These are phyloP conservation scores for Amniculicola lignicola DNA, from an alignment of 495 filamentous ascomycete species.

Conservation along the genomic window DNA sequence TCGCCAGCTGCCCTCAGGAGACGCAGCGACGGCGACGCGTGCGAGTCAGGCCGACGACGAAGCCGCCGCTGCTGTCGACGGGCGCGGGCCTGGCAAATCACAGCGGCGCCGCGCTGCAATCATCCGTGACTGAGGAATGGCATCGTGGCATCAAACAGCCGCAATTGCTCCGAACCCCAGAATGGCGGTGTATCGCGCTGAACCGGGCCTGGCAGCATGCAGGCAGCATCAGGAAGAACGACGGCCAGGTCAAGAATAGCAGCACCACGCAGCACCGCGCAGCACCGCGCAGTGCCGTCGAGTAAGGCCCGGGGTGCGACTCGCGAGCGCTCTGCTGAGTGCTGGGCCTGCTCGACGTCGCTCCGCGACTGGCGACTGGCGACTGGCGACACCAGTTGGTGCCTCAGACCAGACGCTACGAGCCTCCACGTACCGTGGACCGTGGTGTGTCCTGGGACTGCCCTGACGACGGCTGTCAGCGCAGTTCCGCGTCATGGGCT, in stretches of 20 bases:
- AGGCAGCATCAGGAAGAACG: background rate
- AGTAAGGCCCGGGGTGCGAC: constrained; percentile 10
- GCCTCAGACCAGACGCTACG: constrained; percentile 10
- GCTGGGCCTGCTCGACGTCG: background rate
- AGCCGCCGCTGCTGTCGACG: constrained; percentile 6
- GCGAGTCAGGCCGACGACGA: constrained; percentile 23
- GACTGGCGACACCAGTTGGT: constrained; percentile 19
- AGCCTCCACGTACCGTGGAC: background rate
- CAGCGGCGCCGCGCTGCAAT: background rate
- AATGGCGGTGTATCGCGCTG: constrained; percentile 28
- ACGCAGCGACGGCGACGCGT: constrained; percentile 7
- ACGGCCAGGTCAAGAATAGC: constrained; percentile 2
- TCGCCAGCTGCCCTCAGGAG: too few species aligned
- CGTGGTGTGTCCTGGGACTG: background rate
- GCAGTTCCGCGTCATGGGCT: constrained; percentile 21
- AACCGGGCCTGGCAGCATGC: background rate
- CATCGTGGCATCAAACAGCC: constrained; percentile 27
- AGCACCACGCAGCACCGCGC: background rate
- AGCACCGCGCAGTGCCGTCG: background rate
- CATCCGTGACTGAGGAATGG: constrained; percentile 16
- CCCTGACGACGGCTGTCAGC: constrained; percentile 4
- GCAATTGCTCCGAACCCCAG: constrained; percentile 25
- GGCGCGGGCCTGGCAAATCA: constrained; percentile 15
- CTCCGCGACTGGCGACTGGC: constrained; percentile 3
- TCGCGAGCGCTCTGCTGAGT: constrained; percentile 12